Base-by-base conservation (phyloP, 176 grass and related monocot species). In the Tuctoria greenei region DNA sequence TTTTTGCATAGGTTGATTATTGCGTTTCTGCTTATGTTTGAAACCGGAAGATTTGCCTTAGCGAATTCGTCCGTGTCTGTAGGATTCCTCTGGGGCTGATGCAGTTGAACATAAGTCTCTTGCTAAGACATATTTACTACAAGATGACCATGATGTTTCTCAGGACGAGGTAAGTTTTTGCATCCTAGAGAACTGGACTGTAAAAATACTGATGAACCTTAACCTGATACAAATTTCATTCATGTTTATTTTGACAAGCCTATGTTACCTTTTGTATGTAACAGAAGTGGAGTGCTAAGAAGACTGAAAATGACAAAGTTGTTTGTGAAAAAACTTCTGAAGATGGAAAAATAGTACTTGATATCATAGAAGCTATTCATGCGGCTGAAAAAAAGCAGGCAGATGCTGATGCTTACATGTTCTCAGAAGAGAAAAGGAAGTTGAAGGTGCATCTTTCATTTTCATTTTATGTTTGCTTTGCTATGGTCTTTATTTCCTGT, bases 361-460 rank as follows among this genome's bases (percentile, higher is more conserved):
- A 95, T 83, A 68, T 99, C 54, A 88, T 99, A 83, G 95, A 99
- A 40, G 95, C 91, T 82, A 99, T 99, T 68, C 91, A 89, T 90
- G 86, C 87, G 36, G 91, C 91, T 68, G 95, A 99, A 85, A 93
- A 79, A 71, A 93, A 88, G 79, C 95, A 99, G 82, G 95, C 91
- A 59, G 89, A 99, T 77, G 46, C 74, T 58, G 95, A 99, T 88
- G 95, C 95, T 71, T 88, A 90, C 67, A 80, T 88, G 49, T 95
- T 92, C 88, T 84, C 91, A 25, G 95, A 99, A 86, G 95, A 99
- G 82, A 99, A 88, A 99, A 99, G 87, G 80, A 88, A 81, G 79
- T 71, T 99, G 61, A 99, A 95, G 91, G 95, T 99, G 60, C 76
- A 66, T 54, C 67, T 64, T 74, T 16, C 24, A 45, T 82, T 81